These are phyloP conservation scores for Pleurotus pulmonarius DNA, from an alignment of 768 basidiomycete genomes.

Conservation along the genomic window DNA sequence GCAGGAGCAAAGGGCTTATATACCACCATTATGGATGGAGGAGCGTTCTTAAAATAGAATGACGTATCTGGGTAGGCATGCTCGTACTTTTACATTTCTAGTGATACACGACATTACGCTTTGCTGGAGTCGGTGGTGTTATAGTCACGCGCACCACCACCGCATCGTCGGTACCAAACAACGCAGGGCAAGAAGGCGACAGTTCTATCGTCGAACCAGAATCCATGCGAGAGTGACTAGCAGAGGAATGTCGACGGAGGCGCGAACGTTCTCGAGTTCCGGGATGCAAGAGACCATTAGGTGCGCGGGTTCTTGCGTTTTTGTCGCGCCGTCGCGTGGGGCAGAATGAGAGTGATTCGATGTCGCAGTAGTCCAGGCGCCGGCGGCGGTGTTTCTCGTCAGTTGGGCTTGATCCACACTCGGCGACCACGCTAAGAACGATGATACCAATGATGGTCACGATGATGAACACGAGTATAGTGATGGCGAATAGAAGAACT, in stretches of 20 bases:
- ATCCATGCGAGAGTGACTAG: neutral
- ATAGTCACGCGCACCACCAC: constrained; percentile 2
- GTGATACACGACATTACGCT: constrained; percentile 5
- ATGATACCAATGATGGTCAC: constrained; percentile 6
- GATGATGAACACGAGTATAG: constrained; percentile 3
- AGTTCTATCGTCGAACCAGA: neutral
- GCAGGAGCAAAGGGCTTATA: too few species aligned
- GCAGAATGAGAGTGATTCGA: neutral
- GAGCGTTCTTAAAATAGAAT: neutral
- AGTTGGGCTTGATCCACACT: neutral
- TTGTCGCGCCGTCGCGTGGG: neutral
- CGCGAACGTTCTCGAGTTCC: neutral
- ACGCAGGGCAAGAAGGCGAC: constrained; percentile 3
- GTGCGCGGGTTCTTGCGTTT: neutral
- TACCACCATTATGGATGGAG: too few species aligned
- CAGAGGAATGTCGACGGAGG: neutral
- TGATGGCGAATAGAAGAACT: constrained; percentile 6
- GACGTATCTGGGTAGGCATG: neutral
- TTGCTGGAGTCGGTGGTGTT: constrained; percentile 9
- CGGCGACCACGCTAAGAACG: neutral
- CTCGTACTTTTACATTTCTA: neutral
- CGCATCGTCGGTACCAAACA: neutral
- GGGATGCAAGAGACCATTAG: neutral
- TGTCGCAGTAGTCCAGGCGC: neutral
- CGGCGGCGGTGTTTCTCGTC: neutral